phyloP scores from a whole-genome alignment of 2,329 filamentous ascomycete genomes.

The Trichocomaceae sp. region DNA sequence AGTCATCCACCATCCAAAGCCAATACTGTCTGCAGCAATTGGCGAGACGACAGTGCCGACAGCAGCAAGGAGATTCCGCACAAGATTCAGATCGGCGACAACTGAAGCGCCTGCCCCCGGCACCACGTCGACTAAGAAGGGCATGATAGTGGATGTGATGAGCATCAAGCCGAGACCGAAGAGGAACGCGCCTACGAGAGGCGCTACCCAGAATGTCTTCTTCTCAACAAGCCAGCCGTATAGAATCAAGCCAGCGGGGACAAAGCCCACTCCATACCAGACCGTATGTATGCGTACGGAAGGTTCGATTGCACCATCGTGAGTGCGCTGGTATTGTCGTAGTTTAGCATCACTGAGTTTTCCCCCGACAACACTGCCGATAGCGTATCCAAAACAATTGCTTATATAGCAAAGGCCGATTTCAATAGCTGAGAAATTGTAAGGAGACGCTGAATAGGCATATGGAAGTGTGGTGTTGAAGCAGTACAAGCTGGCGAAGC shows the following conservation, averaged over 20 bases:
- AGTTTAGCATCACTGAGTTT: too few relatives aligned
- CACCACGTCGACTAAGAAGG: constrained; percentile 13
- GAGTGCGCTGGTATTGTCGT: constrained; percentile 5
- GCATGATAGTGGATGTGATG: constrained; percentile 14
- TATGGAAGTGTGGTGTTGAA: too few relatives aligned
- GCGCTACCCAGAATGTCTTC: constrained; percentile 1
- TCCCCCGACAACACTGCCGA: too few relatives aligned
- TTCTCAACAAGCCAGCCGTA: constrained; percentile 8
- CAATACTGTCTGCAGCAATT: not conserved
- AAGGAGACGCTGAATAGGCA: too few relatives aligned
- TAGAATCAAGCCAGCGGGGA: not conserved
- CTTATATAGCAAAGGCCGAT: too few relatives aligned
- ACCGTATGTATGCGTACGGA: not conserved
- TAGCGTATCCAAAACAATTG: too few relatives aligned
- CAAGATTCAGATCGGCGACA: constrained; percentile 13
- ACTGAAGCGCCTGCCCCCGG: constrained; percentile 13
- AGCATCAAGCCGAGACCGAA: constrained; percentile 15
- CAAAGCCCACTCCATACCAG: constrained; percentile 5
- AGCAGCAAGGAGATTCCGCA: constrained; percentile 12
- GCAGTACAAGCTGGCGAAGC: too few relatives aligned
- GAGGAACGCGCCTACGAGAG: constrained; percentile 2
- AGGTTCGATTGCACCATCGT: not conserved
- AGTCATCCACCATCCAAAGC: constrained; percentile 6
- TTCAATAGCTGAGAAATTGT: too few relatives aligned
- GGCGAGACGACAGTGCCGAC: constrained; percentile 10